A percentile compares a stretch with the other conserved stretches of the same genome.
Evolutionary conservation across 1,139 yeast genomes (phyloP).

Genomic region (Geotrichum bryndzae): DNA sequence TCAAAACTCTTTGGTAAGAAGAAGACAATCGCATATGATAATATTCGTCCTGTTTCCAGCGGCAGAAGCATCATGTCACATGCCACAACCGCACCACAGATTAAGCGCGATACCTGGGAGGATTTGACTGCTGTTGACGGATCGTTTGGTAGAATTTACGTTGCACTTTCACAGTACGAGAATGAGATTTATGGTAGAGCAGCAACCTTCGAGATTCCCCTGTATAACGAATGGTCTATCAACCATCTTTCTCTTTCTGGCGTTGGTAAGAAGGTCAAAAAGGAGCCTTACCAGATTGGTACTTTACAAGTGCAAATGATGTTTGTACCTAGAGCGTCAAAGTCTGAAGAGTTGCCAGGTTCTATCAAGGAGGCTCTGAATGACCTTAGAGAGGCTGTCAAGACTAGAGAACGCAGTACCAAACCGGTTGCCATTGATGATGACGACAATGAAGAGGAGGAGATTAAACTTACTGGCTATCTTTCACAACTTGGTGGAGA

Average conservation of each 20-base stretch:
- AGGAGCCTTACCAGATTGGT: slow-evolving; percentile 58
- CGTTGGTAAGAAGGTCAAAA: slow-evolving; percentile 24
- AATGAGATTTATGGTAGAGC: slow-evolving; percentile 50
- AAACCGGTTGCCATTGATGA: slow-evolving; percentile 12
- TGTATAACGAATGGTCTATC: slow-evolving; percentile 79
- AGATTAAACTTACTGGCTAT: slow-evolving; percentile 38
- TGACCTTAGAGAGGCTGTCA: slow-evolving; percentile 26
- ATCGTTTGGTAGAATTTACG: slow-evolving; percentile 71
- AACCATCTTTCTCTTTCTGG: slow-evolving; percentile 4
- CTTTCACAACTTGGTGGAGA: slow-evolving; percentile 76
- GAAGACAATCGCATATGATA: slow-evolving; percentile 23
- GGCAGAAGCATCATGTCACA: background rate
- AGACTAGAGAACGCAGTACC: background rate
- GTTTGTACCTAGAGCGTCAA: slow-evolving; percentile 52
- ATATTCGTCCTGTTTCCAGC: background rate
- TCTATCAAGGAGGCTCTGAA: slow-evolving; percentile 48
- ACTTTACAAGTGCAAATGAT: slow-evolving; percentile 63
- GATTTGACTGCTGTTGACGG: slow-evolving; percentile 62
- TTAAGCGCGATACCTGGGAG: slow-evolving; percentile 7
- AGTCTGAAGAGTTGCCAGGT: slow-evolving; percentile 47
- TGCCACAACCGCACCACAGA: background rate
- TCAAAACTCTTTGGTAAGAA: slow-evolving; percentile 16
- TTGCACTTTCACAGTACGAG: slow-evolving; percentile 58
- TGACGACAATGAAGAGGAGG: slow-evolving; percentile 12
- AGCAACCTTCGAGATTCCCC: slow-evolving; percentile 48